These are phyloP conservation scores for Theileria orientalis DNA, from an alignment of 169 alveolate genomes.

Conservation along the genomic window DNA sequence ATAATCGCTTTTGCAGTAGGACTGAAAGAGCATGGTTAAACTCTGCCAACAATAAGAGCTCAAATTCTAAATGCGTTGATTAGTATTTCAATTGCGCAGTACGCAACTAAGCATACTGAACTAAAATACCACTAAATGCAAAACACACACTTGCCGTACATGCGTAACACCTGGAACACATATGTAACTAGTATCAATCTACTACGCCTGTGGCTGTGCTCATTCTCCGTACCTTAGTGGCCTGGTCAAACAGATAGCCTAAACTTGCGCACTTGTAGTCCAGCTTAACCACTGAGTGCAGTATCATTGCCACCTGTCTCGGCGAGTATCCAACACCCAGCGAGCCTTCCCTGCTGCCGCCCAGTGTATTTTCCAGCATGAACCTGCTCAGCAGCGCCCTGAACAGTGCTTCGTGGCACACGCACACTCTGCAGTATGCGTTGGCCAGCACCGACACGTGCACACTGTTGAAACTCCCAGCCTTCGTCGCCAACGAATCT, in stretches of 20 bases:
- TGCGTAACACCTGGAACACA: no score
- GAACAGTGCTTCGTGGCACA: conserved; percentile 48
- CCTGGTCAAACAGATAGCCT: conserved; percentile 17
- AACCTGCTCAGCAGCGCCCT: conserved; percentile 27
- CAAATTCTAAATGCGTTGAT: conserved; percentile 1
- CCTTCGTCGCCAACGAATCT: conserved; percentile 15
- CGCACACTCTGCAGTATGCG: conserved; percentile 45
- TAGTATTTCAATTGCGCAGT: neutral
- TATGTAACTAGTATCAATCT: no score
- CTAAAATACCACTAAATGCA: no score
- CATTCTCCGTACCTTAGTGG: conserved; percentile 43
- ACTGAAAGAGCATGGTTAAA: conserved; percentile 59
- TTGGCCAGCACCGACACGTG: conserved; percentile 55
- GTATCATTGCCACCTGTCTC: conserved; percentile 60
- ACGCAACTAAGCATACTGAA: no score
- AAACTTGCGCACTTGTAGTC: conserved; percentile 26
- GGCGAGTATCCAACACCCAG: conserved; percentile 21
- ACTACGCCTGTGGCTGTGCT: no score
- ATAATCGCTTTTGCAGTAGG: conserved; percentile 46
- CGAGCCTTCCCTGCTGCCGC: no score
- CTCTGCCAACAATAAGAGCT: conserved; percentile 48
- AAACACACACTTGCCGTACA: no score
- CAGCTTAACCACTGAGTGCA: conserved; percentile 58
- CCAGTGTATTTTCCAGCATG: neutral
- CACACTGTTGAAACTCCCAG: conserved; percentile 8